Percentiles rank a stretch among this genome's conserved stretches.
Conservation (phyloP, 345 rosid genomes). For the Populus alba region DNA sequence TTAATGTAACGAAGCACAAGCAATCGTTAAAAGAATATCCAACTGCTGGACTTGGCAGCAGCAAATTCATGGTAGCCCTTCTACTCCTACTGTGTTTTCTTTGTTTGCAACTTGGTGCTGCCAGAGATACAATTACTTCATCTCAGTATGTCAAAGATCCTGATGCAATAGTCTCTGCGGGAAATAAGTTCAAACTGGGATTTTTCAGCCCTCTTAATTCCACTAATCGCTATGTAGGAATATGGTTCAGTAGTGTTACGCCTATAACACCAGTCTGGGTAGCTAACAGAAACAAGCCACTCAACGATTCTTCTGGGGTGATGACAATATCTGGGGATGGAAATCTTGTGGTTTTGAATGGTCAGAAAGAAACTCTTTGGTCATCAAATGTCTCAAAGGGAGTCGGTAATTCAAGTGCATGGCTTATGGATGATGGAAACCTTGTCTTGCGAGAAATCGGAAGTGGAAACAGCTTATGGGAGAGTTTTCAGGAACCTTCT, state of each 20-base stretch:
- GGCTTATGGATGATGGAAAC: conserved; percentile 49
- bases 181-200: neutral
- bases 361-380: conserved; percentile 42
- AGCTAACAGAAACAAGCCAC: conserved; percentile 16
- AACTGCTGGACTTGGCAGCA: neutral
- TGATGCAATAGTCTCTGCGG: neutral
- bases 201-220: conserved; percentile 18
- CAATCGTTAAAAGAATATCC: too few species aligned
- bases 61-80: neutral
- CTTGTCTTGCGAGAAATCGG: conserved; percentile 34
- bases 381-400: conserved; percentile 37
- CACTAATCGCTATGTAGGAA: neutral
- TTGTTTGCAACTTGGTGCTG: neutral
- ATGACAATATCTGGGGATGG: conserved; percentile 32
- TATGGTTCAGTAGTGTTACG: conserved; percentile 4
- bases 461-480: conserved; percentile 41
- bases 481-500: conserved; percentile 51
- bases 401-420: conserved; percentile 27
- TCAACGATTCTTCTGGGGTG: conserved; percentile 32
- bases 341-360: conserved; percentile 37
- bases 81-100: neutral
- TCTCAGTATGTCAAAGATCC: conserved; percentile 9
- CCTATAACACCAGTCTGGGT: neutral
- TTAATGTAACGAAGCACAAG: too few species aligned
- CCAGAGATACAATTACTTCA: conserved; percentile 1